Percentiles rank a stretch among this genome's conserved stretches.
Evolutionary conservation across 495 filamentous ascomycete genomes (phyloP).

Genomic region (Bacidia gigantensis): DNA sequence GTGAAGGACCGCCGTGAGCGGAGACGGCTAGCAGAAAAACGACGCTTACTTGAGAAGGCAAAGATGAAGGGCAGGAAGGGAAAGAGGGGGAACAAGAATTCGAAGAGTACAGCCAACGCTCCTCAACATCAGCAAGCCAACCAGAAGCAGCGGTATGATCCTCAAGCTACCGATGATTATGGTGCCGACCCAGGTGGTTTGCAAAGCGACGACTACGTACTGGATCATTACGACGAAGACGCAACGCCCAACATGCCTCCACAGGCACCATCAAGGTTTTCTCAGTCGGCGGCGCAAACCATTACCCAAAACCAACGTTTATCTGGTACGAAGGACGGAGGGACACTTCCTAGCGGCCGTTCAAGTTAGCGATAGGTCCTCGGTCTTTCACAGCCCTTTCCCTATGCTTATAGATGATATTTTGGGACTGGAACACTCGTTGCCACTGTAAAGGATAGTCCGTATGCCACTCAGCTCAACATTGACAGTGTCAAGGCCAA

Average conservation of each 20-base stretch:
- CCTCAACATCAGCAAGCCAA: constrained; percentile 12
- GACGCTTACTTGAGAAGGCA: constrained; percentile 77
- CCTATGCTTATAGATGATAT: not conserved
- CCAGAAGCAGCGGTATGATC: constrained; percentile 35
- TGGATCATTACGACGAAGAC: constrained; percentile 44
- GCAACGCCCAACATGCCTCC: constrained; percentile 23
- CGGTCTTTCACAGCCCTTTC: not conserved
- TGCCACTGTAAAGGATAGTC: not conserved
- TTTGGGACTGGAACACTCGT: not conserved
- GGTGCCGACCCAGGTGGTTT: constrained; percentile 30
- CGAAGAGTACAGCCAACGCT: constrained; percentile 35
- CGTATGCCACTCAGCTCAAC: not conserved
- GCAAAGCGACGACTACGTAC: constrained; percentile 40
- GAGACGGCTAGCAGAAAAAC: constrained; percentile 67
- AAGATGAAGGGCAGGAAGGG: constrained; percentile 87
- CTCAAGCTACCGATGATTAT: constrained; percentile 30
- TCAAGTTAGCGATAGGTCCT: not conserved
- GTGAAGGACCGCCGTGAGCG: constrained; percentile 82
- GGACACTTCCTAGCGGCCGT: not conserved
- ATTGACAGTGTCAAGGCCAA: not conserved
- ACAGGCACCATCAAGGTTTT: constrained; percentile 16
- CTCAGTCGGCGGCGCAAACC: constrained; percentile 10
- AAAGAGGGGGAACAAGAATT: constrained; percentile 51
- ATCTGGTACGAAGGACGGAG: not conserved
- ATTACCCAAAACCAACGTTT: not conserved